Conservation (phyloP, 371 early-diverging fungal species). For the Mortierella sp. region DNA sequence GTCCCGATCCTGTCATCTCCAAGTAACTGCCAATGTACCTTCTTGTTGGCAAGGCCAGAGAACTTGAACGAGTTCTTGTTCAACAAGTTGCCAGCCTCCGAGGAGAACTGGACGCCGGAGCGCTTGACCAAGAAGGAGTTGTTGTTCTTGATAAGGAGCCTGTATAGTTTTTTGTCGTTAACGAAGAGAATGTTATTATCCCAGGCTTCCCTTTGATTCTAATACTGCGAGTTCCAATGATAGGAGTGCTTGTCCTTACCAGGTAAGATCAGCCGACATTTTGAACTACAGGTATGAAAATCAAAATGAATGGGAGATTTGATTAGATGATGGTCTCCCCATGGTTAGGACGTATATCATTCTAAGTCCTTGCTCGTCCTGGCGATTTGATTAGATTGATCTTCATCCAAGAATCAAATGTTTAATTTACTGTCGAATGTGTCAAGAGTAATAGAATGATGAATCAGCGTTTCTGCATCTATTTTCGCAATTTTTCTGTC, state of each 20-base stretch:
- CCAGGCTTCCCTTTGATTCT: neutral
- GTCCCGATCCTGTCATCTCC: no score
- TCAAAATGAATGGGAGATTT: neutral
- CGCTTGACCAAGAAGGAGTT: constrained; percentile 92
- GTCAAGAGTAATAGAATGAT: no score
- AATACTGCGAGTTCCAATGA: no score
- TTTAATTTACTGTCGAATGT: neutral
- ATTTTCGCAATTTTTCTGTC: no score
- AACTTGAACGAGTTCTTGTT: constrained; percentile 89
- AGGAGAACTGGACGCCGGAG: constrained; percentile 81
- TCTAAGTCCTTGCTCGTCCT: neutral
- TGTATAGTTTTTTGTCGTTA: no score
- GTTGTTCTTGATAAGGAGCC: constrained; percentile 89
- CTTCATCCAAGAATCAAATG: neutral
- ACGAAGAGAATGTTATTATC: neutral
- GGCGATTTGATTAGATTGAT: neutral
- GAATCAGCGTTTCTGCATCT: no score
- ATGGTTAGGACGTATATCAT: constrained; percentile 3
- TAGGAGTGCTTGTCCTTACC: constrained; percentile 16
- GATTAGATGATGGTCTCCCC: constrained; percentile 49
- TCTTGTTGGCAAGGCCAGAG: constrained; percentile 85
- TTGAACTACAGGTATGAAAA: constrained; percentile 28
- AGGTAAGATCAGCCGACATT: constrained; percentile 55
- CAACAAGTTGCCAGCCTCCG: constrained; percentile 87
- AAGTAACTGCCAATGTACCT: constrained; percentile 60